phyloP scores from a whole-genome alignment of 495 filamentous ascomycete genomes.

The Aspergillus sclerotiicarbonarius region DNA sequence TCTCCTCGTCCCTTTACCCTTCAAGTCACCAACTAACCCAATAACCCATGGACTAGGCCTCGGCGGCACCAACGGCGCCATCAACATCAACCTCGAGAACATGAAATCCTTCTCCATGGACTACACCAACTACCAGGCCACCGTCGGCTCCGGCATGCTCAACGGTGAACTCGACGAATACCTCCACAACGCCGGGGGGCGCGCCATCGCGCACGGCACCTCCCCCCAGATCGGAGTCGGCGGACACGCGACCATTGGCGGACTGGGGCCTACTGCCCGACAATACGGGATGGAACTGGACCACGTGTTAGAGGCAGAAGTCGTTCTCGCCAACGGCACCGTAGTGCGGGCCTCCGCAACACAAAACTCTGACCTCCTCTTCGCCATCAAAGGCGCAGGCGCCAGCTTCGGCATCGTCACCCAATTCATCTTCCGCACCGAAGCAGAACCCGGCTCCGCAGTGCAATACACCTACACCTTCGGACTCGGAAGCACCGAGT shows the following conservation, averaged over 20 bases:
- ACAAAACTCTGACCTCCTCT: slow-evolving; percentile 50
- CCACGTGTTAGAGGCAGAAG: slow-evolving; percentile 55
- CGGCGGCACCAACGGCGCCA: slow-evolving; percentile 40
- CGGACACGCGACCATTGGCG: slow-evolving; percentile 72
- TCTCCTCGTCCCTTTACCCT: neutral
- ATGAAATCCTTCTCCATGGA: slow-evolving; percentile 55
- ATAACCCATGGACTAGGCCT: slow-evolving; percentile 41
- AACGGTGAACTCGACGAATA: slow-evolving; percentile 1
- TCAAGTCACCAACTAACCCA: neutral
- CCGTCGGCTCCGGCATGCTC: slow-evolving; percentile 7
- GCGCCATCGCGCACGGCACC: slow-evolving; percentile 59
- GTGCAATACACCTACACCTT: slow-evolving; percentile 43
- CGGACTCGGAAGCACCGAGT: slow-evolving; percentile 31
- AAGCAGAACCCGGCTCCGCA: slow-evolving; percentile 29
- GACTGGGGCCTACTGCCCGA: slow-evolving; percentile 60
- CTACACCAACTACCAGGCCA: slow-evolving; percentile 53
- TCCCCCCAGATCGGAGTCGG: slow-evolving; percentile 67
- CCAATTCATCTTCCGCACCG: slow-evolving; percentile 45
- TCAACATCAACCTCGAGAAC: slow-evolving; percentile 45
- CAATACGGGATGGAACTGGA: slow-evolving; percentile 66
- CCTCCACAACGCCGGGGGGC: neutral
- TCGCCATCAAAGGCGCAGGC: slow-evolving; percentile 49
- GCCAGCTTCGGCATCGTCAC: slow-evolving; percentile 47
- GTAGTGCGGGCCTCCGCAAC: slow-evolving; percentile 39
- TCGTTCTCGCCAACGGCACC: slow-evolving; percentile 62